Conservation (phyloP, 2,329 filamentous ascomycete genomes). For the Aspergillus sp. region DNA sequence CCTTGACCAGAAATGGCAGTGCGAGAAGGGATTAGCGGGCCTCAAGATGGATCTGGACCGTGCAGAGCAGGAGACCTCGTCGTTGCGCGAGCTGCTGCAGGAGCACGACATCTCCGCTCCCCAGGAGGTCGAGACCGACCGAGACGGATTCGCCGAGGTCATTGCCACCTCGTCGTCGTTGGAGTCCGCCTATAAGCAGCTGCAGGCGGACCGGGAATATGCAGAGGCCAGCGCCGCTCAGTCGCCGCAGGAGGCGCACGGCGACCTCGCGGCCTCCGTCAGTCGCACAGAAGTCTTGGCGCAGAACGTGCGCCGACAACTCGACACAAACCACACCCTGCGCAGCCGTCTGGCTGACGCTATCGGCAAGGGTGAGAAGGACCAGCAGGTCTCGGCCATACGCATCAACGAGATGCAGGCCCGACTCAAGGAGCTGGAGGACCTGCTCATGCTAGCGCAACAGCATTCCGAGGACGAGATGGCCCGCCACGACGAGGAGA, state of each 20-base stretch:
- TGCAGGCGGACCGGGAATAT: constrained; percentile 68
- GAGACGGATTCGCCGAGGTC: constrained; percentile 42
- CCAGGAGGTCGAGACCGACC: constrained; percentile 53
- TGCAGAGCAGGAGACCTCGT: constrained; percentile 86
- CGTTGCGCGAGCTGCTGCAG: constrained; percentile 73
- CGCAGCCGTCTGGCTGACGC: constrained; percentile 75
- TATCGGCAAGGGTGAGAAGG: constrained; percentile 77
- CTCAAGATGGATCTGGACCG: constrained; percentile 96
- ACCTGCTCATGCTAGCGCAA: constrained; percentile 78
- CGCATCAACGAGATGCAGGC: constrained; percentile 83
- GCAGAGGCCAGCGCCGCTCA: constrained; percentile 68
- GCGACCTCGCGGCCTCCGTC: constrained; percentile 70
- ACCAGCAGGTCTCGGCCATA: constrained; percentile 75
- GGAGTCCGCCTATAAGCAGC: constrained; percentile 69
- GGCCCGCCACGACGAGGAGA: constrained; percentile 80
- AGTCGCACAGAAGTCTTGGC: constrained; percentile 77
- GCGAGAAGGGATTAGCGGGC: constrained; percentile 83
- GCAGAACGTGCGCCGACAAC: constrained; percentile 73
- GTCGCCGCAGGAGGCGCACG: constrained; percentile 67
- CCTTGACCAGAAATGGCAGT: constrained; percentile 92
- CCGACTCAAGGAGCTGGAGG: constrained; percentile 77
- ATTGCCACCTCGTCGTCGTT: constrained; percentile 69
- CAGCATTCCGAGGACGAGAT: constrained; percentile 83
- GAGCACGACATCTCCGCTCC: constrained; percentile 81
- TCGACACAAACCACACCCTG: constrained; percentile 73